A percentile compares a stretch with the other conserved stretches of the same genome.
phyloP scores from a whole-genome alignment of 345 rosid species.

The Murraya paniculata region DNA sequence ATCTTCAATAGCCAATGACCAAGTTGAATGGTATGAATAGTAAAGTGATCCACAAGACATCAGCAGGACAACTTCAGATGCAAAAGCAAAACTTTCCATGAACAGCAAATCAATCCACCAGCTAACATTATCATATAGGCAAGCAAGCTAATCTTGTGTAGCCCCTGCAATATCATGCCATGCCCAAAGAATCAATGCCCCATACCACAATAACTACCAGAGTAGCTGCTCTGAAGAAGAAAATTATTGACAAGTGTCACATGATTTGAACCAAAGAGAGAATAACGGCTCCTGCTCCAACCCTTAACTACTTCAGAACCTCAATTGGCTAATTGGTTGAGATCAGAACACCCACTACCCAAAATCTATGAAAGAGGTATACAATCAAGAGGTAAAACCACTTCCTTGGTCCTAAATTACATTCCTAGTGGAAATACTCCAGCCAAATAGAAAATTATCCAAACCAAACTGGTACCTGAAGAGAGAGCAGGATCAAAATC shows the following conservation, averaged over 20 bases:
- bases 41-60: constrained; percentile 39
- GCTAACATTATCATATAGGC: constrained; percentile 62
- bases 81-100: constrained; percentile 59
- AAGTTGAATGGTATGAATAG: constrained; percentile 24
- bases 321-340: constrained; percentile 22
- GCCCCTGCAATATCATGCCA: constrained; percentile 76
- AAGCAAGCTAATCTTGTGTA: constrained; percentile 66
- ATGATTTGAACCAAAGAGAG: constrained; percentile 20
- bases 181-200: constrained; percentile 68
- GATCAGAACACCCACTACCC: constrained; percentile 19
- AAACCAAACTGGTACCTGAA: constrained; percentile 31
- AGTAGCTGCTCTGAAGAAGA: constrained; percentile 32
- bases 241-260: constrained; percentile 23
- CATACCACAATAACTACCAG: constrained; percentile 35
- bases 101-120: constrained; percentile 77
- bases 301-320: constrained; percentile 21
- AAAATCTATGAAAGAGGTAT: constrained; percentile 16
- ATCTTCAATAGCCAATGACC: constrained; percentile 27
- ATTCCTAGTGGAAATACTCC: constrained; percentile 17
- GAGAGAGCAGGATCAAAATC: constrained; percentile 22
- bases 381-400: constrained; percentile 24
- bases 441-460: constrained; percentile 16
- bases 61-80: constrained; percentile 48
- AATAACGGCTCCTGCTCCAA: constrained; percentile 21
- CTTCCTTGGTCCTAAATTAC: constrained; percentile 20